A percentile compares a stretch with the other conserved stretches of the same genome.
Conservation (phyloP, 371 early-diverging fungal genomes). For the Mortierella sp. region DNA sequence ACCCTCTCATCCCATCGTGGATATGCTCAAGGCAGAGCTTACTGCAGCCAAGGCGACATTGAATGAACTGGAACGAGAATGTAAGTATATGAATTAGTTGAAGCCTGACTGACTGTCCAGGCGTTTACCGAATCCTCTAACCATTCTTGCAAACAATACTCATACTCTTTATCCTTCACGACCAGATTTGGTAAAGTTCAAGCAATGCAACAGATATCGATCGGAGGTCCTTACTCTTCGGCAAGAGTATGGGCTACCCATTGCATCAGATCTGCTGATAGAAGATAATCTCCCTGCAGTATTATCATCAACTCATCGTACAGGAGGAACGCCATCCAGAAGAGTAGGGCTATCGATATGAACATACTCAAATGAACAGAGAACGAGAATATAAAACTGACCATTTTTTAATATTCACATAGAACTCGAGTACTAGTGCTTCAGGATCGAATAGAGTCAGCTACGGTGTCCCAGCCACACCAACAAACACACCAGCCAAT, state of each 20-base stretch:
- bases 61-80: slow-evolving; percentile 81
- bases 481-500: slow-evolving; percentile 52
- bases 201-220: slow-evolving; percentile 77
- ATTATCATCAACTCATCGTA: slow-evolving; percentile 45
- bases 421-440: slow-evolving; percentile 50
- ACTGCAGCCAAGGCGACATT: slow-evolving; percentile 69
- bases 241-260: slow-evolving; percentile 68
- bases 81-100: slow-evolving; percentile 48
- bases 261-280: slow-evolving; percentile 65
- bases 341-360: slow-evolving; percentile 25
- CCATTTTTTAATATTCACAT: background rate
- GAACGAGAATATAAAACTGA: background rate
- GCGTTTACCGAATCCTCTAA: background rate
- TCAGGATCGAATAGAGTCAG: slow-evolving; percentile 31
- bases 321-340: slow-evolving; percentile 46
- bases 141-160: background rate
- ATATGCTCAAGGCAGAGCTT: slow-evolving; percentile 79
- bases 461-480: slow-evolving; percentile 49
- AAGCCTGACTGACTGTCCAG: too few species aligned
- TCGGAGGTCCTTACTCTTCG: slow-evolving; percentile 79
- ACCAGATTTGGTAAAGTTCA: slow-evolving; percentile 71
- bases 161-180: background rate
- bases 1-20: slow-evolving; percentile 67
- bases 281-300: slow-evolving; percentile 60
- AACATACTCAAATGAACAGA: background rate